Evolutionary conservation across 768 basidiomycete species (phyloP), one percentile per base, ranked within the genome.

Genomic region (Lactarius deliciosus): DNA sequence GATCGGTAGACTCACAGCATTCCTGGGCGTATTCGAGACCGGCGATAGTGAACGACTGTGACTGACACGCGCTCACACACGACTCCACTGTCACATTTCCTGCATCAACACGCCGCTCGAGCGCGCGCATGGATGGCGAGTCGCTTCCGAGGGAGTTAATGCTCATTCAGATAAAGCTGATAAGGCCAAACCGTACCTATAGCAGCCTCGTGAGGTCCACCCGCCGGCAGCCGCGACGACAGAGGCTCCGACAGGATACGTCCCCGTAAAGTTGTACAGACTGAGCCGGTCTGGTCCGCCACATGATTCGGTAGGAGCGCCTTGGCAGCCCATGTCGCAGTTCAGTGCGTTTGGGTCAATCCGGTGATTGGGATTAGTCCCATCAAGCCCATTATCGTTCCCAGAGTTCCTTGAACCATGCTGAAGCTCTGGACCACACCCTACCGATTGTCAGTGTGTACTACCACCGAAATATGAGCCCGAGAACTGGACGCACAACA

Each of bases 251-350:
- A 58, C 16, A 16, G 57, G 40, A 45, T 54, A 60, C 3, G 47
- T 64, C 28, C 58, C 62, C 7, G 63, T 60, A 25, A 65, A 61
- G 18, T 55, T 61, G 28, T 65, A 59, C 47, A 64, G 30, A 28
- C 53, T 18, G 11, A 62, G 18, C 40, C 40, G 15, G 25, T 18
- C 40, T 22, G 60, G n/a, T 10, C 67, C 60, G n/a, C 47, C 57
- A 45, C 60, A 65, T 2, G 41, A 13, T 43, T 66, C 65, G 13
- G 10, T 32, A 0, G 20, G 18, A 57, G 57, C 34, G 32, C 68
- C 68, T n/a, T 61, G 41, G 50, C 65, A 63, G 43, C 60, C 56
- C 32, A 64, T 18, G 45, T 57, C 53, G 45, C 59, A 68, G 7
- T 40, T 32, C 11, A 5, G 10, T 5, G 1, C n/a, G 38, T 36